phyloP scores from a whole-genome alignment of 768 basidiomycete species.

The Fomitopsis serialis region DNA sequence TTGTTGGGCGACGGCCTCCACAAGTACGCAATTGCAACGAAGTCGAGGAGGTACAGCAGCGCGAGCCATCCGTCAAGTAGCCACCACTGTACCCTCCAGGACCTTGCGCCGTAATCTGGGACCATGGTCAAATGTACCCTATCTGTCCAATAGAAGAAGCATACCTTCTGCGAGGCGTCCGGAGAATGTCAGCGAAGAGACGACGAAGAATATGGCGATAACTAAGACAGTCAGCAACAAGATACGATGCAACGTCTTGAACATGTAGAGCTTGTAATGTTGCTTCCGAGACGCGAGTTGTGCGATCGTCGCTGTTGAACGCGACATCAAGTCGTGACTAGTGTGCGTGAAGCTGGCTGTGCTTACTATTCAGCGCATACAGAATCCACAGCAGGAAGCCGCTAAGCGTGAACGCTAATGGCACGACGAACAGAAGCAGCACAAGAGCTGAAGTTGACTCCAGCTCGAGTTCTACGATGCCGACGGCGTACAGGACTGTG shows the following conservation, averaged over 20 bases:
- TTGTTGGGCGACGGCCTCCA: slow-evolving; percentile 94
- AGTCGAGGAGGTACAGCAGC: slow-evolving; percentile 79
- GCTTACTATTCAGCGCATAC: slow-evolving; percentile 78
- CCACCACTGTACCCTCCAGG: slow-evolving; percentile 93
- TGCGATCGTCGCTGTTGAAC: slow-evolving; percentile 67
- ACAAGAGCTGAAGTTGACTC: slow-evolving; percentile 85
- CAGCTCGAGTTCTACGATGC: slow-evolving; percentile 88
- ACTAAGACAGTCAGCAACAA: slow-evolving; percentile 77
- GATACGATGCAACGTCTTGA: slow-evolving; percentile 79
- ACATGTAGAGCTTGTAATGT: slow-evolving; percentile 84
- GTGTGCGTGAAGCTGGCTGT: not conserved
- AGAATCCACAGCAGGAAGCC: slow-evolving; percentile 96
- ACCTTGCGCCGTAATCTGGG: slow-evolving; percentile 84
- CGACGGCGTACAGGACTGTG: slow-evolving; percentile 85
- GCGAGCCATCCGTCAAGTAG: slow-evolving; percentile 93
- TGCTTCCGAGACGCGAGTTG: slow-evolving; percentile 86
- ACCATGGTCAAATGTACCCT: slow-evolving; percentile 93
- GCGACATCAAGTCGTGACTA: slow-evolving; percentile 1
- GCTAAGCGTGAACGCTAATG: slow-evolving; percentile 92
- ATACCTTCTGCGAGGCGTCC: slow-evolving; percentile 86
- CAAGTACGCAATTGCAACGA: slow-evolving; percentile 76
- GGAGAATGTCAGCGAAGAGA: slow-evolving; percentile 88
- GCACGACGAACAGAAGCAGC: slow-evolving; percentile 87
- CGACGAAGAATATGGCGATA: slow-evolving; percentile 85
- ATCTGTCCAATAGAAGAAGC: slow-evolving; percentile 31